Evolutionary conservation across 345 rosid genomes (phyloP).

Genomic region (Litchi chinensis): DNA sequence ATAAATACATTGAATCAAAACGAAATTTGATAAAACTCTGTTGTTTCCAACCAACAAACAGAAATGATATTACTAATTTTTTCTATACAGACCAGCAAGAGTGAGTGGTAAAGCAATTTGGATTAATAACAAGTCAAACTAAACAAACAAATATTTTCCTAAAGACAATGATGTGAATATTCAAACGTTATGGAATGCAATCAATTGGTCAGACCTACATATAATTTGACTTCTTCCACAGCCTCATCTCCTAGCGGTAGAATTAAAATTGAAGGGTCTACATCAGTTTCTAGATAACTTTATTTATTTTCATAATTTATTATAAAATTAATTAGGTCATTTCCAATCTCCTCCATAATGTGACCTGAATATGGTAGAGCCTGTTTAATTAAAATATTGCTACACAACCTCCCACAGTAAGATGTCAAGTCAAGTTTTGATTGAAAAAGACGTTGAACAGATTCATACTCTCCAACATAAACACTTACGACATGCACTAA

Average conservation of each 20-base stretch:
- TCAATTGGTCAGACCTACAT: neutral
- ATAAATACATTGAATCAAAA: neutral
- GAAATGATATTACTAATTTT: neutral
- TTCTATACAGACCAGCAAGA: neutral
- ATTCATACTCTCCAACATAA: neutral
- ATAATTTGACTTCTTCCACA: conserved; percentile 5
- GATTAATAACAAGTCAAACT: neutral
- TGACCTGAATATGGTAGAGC: no score
- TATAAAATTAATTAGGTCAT: neutral
- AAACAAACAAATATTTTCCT: neutral
- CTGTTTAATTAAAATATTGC: no score
- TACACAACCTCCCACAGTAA: no score
- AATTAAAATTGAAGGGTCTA: neutral
- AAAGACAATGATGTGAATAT: neutral
- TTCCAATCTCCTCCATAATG: no score
- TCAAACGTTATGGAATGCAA: neutral
- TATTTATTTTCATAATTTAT: neutral
- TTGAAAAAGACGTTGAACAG: neutral
- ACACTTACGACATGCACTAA: neutral
- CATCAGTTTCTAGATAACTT: neutral
- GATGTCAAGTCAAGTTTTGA: no score
- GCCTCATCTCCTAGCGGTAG: conserved; percentile 7
- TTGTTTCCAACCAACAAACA: neutral
- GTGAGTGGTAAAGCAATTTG: neutral
- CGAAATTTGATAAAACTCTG: neutral